Evolutionary conservation across 257 asterid genomes (phyloP), one percentile per base, ranked within the genome.

Genomic region (Primulina tabacum): DNA sequence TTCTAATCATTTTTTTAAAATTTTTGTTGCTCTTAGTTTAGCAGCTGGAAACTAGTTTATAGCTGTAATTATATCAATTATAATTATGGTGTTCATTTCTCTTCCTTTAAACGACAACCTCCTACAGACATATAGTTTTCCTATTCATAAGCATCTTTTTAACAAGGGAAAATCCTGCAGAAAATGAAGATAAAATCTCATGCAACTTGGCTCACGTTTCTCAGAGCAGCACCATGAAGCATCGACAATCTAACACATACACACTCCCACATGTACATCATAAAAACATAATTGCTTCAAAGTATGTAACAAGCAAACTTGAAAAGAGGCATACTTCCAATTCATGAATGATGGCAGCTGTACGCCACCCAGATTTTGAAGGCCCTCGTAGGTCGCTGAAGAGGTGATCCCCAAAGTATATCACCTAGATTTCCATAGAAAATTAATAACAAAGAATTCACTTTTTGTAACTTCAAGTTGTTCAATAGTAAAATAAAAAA

Each of bases 311-410:
- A 5, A 21, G 30, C 12, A 33, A 60, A 60, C 18, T 69, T 18
- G 61, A 29, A 73, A 69, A 10, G 52, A 64, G 32, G 16, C 83
- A 75, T 76, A 91, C 99, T 86, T 86, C 95, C 81, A 94, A 77
- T 79, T 94, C 99, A 56, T 89, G 97, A 82, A 94, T 76, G 71
- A 94, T 91, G 37, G 99, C 99, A 72, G 97, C 97, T 52, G 99
- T 94, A 64, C 87, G 92, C 99, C 99, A 94, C 60, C 99, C 99
- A 8, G 99, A 86, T 81, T 88, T 91, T 67, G 99, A 89, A 79
- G 99, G 99, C 70, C 97, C 99, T 76, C 97, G 84, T 57, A 91
- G 90, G 81, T 94, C 99, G 74, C 97, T 94, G 82, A 94, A 94
- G 33, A 94, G 84, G 83, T 94, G 99, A 74, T 94, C 99, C 71